Percentiles rank a stretch among this genome's conserved stretches.
These are phyloP conservation scores for Carpinus fangiana DNA, from an alignment of 306 rosid genomes.

Conservation along the genomic window DNA sequence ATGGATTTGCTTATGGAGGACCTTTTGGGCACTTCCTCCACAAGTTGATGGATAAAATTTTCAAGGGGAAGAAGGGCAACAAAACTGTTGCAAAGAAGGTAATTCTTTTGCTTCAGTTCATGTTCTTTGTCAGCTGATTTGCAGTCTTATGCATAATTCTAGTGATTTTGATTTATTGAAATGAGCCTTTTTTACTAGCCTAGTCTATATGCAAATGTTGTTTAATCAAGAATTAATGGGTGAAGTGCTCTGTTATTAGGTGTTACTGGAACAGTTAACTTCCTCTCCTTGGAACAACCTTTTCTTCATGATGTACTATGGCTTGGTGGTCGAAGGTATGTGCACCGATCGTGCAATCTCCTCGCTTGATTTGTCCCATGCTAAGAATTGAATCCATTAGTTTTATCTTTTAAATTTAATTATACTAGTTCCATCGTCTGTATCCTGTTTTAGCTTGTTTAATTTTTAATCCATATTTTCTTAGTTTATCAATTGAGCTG, in stretches of 20 bases:
- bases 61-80: conserved; percentile 75
- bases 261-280: conserved; percentile 79
- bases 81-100: conserved; percentile 85
- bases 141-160: background rate
- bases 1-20: conserved; percentile 85
- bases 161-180: conserved; percentile 8
- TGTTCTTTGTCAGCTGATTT: conserved; percentile 3
- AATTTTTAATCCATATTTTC: background rate
- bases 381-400: background rate
- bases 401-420: conserved; percentile 4
- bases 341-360: background rate
- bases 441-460: background rate
- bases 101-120: conserved; percentile 6
- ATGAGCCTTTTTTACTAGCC: conserved; percentile 4
- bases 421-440: background rate
- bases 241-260: conserved; percentile 47
- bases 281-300: conserved; percentile 89
- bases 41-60: conserved; percentile 77
- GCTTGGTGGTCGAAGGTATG: conserved; percentile 88
- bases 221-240: conserved; percentile 22
- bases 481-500: background rate
- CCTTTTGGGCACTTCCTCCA: conserved; percentile 95
- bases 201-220: background rate
- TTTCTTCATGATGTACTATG: conserved; percentile 84
- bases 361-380: background rate